Percentiles rank a stretch among this genome's conserved stretches.
Conservation (phyloP, 2,329 filamentous ascomycete species). For the Cladosporium halotolerans region DNA sequence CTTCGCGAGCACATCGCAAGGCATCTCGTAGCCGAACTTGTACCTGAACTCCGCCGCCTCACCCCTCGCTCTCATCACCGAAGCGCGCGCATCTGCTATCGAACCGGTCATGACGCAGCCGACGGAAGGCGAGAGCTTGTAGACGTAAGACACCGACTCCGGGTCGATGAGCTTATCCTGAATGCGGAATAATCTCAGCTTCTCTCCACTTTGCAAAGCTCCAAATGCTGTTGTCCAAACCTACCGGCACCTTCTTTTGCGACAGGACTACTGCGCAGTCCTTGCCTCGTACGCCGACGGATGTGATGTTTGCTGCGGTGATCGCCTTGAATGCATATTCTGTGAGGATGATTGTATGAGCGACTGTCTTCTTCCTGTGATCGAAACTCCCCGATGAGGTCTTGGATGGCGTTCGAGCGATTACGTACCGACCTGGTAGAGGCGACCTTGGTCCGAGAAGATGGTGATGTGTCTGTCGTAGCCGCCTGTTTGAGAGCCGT, state of each 20-base stretch:
- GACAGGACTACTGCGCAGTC: conserved; percentile 94
- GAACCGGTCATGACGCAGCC: conserved; percentile 98
- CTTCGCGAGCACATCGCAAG: conserved; percentile 93
- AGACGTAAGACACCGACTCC: conserved; percentile 92
- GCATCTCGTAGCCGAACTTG: conserved; percentile 99
- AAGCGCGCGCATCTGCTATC: conserved; percentile 92
- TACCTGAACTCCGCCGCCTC: conserved; percentile 98
- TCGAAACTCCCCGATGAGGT: neutral
- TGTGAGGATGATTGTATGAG: conserved; percentile 36
- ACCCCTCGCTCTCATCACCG: conserved; percentile 83
- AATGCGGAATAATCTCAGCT: conserved; percentile 14
- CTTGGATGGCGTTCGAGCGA: neutral
- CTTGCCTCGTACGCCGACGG: conserved; percentile 91
- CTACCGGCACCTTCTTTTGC: conserved; percentile 98
- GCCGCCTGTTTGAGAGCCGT: conserved; percentile 52
- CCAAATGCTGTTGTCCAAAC: conserved; percentile 29
- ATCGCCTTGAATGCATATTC: conserved; percentile 99
- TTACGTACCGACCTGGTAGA: conserved; percentile 97
- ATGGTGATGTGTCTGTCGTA: conserved; percentile 99
- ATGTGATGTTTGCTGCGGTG: conserved; percentile 98
- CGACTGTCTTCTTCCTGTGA: conserved; percentile 1
- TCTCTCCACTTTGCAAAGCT: neutral
- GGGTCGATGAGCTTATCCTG: conserved; percentile 99
- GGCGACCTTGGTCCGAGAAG: conserved; percentile 95
- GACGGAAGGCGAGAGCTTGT: conserved; percentile 90